phyloP scores from a whole-genome alignment of 345 rosid species.

The Salix arbutifolia region DNA sequence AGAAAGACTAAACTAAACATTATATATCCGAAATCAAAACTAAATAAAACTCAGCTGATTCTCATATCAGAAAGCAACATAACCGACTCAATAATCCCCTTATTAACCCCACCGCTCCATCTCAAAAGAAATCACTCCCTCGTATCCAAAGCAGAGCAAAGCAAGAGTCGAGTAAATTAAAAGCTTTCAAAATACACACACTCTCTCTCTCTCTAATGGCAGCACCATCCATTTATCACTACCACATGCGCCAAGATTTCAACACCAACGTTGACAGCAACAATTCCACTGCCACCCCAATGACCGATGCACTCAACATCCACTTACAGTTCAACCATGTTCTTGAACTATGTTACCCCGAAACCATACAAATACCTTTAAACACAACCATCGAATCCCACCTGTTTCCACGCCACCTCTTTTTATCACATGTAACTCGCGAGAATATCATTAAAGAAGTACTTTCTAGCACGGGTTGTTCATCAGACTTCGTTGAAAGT shows the following conservation, averaged over 20 bases:
- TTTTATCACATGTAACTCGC: neutral
- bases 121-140: too few species aligned
- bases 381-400: neutral
- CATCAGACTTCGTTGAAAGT: neutral
- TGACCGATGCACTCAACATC: neutral
- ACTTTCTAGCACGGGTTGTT: neutral
- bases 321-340: neutral
- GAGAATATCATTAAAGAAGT: neutral
- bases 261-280: neutral
- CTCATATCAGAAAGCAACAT: too few species aligned
- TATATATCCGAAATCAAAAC: too few species aligned
- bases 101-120: too few species aligned
- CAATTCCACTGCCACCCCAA: neutral
- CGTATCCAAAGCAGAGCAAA: too few species aligned
- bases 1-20: too few species aligned
- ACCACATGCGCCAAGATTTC: neutral
- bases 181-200: too few species aligned
- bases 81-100: too few species aligned
- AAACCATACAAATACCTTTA: neutral
- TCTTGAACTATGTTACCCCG: constrained; percentile 1
- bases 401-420: neutral
- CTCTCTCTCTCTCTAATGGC: neutral
- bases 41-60: too few species aligned
- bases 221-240: neutral
- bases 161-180: too few species aligned